phyloP scores from a whole-genome alignment of 139 green algal genomes.

The Chlorokybus atmophyticus region DNA sequence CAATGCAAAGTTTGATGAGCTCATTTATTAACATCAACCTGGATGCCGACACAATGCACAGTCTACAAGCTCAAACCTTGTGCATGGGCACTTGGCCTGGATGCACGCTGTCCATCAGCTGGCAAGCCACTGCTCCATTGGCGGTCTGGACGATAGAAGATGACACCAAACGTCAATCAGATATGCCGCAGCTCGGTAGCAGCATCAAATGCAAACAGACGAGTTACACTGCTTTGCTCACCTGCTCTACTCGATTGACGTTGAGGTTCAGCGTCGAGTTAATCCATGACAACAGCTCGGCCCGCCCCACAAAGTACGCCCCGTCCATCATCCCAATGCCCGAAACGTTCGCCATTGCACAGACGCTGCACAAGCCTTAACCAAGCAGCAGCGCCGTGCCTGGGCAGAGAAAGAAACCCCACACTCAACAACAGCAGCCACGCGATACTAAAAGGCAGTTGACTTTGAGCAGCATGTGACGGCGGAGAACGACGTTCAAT shows the following conservation, averaged over 20 bases:
- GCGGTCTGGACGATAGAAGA: slow-evolving; percentile 10
- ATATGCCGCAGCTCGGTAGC: neutral
- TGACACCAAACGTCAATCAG: neutral
- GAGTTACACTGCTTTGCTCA: no score
- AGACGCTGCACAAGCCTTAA: no score
- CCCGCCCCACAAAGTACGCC: slow-evolving; percentile 57
- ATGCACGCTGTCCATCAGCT: slow-evolving; percentile 80
- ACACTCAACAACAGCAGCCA: no score
- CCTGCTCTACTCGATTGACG: slow-evolving; percentile 80
- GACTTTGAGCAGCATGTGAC: no score
- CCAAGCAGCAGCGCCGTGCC: no score
- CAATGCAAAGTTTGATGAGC: neutral
- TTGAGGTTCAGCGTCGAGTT: slow-evolving; percentile 67
- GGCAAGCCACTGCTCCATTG: slow-evolving; percentile 16
- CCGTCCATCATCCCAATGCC: no score
- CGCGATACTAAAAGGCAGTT: no score
- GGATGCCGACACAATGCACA: neutral
- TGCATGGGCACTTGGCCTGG: slow-evolving; percentile 65
- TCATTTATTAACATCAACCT: neutral
- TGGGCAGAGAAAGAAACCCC: no score
- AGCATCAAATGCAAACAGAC: slow-evolving; percentile 3
- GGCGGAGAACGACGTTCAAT: no score
- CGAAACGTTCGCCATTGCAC: no score
- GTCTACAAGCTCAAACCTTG: slow-evolving; percentile 45
- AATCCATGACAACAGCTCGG: slow-evolving; percentile 77